Conservation (phyloP, 2,329 filamentous ascomycete genomes). For the Sporothrix sp. region DNA sequence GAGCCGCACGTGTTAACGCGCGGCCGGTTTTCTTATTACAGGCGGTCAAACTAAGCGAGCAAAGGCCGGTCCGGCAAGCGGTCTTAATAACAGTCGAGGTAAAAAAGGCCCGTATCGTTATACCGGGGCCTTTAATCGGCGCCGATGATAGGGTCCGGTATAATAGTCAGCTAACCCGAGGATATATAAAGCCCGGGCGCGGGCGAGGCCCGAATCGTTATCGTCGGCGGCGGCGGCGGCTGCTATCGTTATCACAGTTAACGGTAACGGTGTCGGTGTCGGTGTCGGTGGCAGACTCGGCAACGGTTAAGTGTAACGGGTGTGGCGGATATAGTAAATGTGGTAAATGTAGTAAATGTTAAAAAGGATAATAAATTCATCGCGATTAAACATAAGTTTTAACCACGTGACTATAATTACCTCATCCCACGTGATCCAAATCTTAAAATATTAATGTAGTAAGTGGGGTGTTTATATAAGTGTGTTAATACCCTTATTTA, state of each 20-base stretch:
- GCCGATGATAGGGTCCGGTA: conserved; percentile 40
- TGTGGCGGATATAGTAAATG: too few relatives aligned
- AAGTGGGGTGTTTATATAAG: too few relatives aligned
- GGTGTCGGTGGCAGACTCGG: too few relatives aligned
- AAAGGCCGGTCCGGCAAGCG: conserved; percentile 35
- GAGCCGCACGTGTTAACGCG: conserved; percentile 2
- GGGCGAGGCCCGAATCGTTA: too few relatives aligned
- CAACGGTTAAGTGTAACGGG: too few relatives aligned
- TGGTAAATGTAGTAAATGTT: too few relatives aligned
- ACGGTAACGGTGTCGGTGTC: background rate
- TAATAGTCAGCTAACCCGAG: conserved; percentile 31
- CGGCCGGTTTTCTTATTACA: conserved; percentile 33
- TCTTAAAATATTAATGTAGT: too few relatives aligned
- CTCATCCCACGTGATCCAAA: too few relatives aligned
- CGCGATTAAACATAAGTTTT: too few relatives aligned
- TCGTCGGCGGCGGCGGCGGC: conserved; percentile 18
- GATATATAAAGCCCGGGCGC: conserved; percentile 29
- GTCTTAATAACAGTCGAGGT: conserved; percentile 38
- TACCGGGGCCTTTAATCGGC: conserved; percentile 48
- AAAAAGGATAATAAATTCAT: too few relatives aligned
- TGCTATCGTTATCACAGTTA: background rate
- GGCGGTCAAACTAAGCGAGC: conserved; percentile 31
- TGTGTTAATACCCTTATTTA: too few relatives aligned
- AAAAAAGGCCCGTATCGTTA: conserved; percentile 34
- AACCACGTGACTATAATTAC: too few relatives aligned